Conservation (phyloP, 23 red algal species). For the Gracilariopsis chorda region DNA sequence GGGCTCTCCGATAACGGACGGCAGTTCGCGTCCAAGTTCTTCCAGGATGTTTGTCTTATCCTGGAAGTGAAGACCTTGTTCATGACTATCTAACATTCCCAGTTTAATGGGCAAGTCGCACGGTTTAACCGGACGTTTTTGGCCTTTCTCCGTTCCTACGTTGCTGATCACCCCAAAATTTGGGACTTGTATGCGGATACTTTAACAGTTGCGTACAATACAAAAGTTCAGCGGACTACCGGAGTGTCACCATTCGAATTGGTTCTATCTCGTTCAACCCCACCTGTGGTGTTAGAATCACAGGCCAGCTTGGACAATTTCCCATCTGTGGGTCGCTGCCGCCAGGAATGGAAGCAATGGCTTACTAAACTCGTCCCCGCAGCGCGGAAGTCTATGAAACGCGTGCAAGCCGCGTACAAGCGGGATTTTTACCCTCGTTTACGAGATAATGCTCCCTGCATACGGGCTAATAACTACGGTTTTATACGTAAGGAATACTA, state of each 20-base stretch:
- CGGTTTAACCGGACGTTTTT: not conserved
- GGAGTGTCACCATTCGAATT: not conserved
- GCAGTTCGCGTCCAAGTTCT: not conserved
- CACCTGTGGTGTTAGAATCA: not conserved
- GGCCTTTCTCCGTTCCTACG: not conserved
- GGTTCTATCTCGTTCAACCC: not conserved
- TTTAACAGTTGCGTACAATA: conserved; percentile 5
- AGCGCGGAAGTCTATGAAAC: not conserved
- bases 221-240: not conserved
- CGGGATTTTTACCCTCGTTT: too few relatives aligned
- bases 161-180: not conserved
- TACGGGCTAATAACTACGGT: not conserved
- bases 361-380: not conserved
- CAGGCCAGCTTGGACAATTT: not conserved
- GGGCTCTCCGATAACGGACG: not conserved
- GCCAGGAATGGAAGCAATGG: not conserved
- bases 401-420: not conserved
- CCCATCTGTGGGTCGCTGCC: not conserved
- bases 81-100: not conserved
- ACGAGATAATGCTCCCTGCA: not conserved
- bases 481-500: conserved; percentile 4
- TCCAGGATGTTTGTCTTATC: not conserved
- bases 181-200: conserved; percentile 13
- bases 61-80: not conserved
- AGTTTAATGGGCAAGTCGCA: not conserved